Evolutionary conservation across 768 basidiomycete genomes (phyloP).

Genomic region (Lentinula boryana): DNA sequence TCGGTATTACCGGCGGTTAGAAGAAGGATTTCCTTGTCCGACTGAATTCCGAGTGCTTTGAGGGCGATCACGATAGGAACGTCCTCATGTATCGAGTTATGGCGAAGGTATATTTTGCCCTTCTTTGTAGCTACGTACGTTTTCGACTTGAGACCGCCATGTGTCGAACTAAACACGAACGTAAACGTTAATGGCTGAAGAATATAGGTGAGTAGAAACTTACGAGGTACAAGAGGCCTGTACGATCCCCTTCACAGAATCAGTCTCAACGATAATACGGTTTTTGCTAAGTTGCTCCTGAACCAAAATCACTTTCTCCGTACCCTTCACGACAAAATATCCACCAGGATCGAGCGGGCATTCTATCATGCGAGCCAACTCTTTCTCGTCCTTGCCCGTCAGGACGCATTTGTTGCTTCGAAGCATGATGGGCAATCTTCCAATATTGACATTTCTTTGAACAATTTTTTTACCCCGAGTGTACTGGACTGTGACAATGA

Average conservation of each 20-base stretch:
- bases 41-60: conserved; percentile 93
- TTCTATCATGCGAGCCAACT: conserved; percentile 92
- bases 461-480: conserved; percentile 89
- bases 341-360: conserved; percentile 99
- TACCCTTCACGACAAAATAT: conserved; percentile 98
- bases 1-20: conserved; percentile 91
- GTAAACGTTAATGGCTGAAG: neutral
- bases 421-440: conserved; percentile 93
- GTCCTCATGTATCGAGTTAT: conserved; percentile 96
- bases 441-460: conserved; percentile 82
- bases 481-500: conserved; percentile 92
- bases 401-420: conserved; percentile 93
- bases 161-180: conserved; percentile 54
- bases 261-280: conserved; percentile 96
- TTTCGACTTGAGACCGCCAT: conserved; percentile 88
- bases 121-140: conserved; percentile 97
- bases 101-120: conserved; percentile 90
- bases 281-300: conserved; percentile 99
- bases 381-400: conserved; percentile 65
- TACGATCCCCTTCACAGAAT: conserved; percentile 81
- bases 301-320: conserved; percentile 98
- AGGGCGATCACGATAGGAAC: conserved; percentile 94
- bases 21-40: conserved; percentile 95
- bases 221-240: conserved; percentile 96
- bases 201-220: conserved; percentile 23